phyloP scores from a whole-genome alignment of 2,329 filamentous ascomycete species.

The Epichloe elymi region DNA sequence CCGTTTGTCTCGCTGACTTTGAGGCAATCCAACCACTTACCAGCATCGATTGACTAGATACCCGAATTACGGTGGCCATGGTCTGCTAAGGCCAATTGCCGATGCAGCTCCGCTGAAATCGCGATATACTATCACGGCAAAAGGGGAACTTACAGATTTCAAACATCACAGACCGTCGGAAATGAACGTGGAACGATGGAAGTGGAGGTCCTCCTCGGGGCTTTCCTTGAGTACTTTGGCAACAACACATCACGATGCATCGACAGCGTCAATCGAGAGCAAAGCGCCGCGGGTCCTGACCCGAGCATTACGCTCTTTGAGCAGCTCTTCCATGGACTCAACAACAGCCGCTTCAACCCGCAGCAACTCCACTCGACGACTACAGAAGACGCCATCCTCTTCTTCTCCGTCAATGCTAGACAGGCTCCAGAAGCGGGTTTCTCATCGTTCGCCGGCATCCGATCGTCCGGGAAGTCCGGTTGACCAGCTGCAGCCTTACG shows the following conservation, averaged over 20 bases:
- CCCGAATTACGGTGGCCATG: conserved; percentile 1
- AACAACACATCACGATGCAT: conserved; percentile 10
- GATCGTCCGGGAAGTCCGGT: conserved; percentile 16
- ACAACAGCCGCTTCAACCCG: conserved; percentile 19
- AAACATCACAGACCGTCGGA: background rate
- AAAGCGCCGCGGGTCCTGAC: conserved; percentile 24
- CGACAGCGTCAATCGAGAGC: conserved; percentile 12
- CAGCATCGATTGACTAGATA: background rate
- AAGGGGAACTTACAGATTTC: background rate
- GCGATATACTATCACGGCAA: background rate
- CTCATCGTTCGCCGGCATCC: conserved; percentile 22
- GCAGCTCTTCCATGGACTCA: conserved; percentile 28
- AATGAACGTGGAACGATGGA: conserved; percentile 23
- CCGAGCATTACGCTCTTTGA: conserved; percentile 25
- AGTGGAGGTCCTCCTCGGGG: conserved; percentile 19
- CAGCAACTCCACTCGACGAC: conserved; percentile 18
- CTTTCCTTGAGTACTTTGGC: conserved; percentile 13
- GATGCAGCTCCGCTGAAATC: background rate
- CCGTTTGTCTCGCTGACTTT: background rate
- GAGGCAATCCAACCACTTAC: background rate
- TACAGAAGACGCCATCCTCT: conserved; percentile 26
- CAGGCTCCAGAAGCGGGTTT: conserved; percentile 27
- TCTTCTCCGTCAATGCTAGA: conserved; percentile 28
- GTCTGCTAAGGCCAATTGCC: conserved; percentile 1
- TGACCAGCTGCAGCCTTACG: conserved; percentile 19